Evolutionary conservation across 2,329 filamentous ascomycete species (phyloP).

Genomic region (Apiospora sp.): DNA sequence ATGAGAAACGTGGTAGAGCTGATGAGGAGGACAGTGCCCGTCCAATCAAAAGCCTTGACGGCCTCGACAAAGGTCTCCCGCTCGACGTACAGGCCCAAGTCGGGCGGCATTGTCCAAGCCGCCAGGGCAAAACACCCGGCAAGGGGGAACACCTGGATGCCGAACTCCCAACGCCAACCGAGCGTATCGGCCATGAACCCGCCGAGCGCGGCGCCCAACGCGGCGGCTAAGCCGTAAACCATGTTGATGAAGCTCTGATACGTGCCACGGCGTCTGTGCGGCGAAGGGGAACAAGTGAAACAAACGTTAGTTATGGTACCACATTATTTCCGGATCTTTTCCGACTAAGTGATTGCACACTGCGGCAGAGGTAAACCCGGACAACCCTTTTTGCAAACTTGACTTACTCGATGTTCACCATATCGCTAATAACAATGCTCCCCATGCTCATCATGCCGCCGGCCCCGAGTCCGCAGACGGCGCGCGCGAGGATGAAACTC

Average conservation of each 20-base stretch:
- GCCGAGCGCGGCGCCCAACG: constrained; percentile 72
- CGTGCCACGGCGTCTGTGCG: constrained; percentile 60
- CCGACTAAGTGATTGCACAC: neutral
- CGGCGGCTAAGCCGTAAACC: constrained; percentile 64
- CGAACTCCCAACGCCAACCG: constrained; percentile 79
- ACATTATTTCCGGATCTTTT: neutral
- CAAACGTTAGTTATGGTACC: neutral
- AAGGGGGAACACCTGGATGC: constrained; percentile 64
- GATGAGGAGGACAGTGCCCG: constrained; percentile 62
- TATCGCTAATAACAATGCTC: constrained; percentile 75
- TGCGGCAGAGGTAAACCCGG: neutral
- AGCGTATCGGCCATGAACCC: constrained; percentile 74
- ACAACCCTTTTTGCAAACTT: neutral
- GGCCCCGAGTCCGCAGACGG: constrained; percentile 76
- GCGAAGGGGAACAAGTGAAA: neutral
- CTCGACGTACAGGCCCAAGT: constrained; percentile 58
- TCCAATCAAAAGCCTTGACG: constrained; percentile 64
- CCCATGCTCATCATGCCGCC: constrained; percentile 75
- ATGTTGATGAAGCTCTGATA: constrained; percentile 78
- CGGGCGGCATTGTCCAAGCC: constrained; percentile 55
- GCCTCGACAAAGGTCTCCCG: constrained; percentile 55
- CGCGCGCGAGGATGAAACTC: constrained; percentile 75
- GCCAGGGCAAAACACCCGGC: constrained; percentile 56
- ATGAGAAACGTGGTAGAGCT: constrained; percentile 64
- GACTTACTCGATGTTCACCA: constrained; percentile 74